Evolutionary conservation across 768 basidiomycete genomes (phyloP), one percentile per base, ranked within the genome.

Genomic region (Boletus speciosus): DNA sequence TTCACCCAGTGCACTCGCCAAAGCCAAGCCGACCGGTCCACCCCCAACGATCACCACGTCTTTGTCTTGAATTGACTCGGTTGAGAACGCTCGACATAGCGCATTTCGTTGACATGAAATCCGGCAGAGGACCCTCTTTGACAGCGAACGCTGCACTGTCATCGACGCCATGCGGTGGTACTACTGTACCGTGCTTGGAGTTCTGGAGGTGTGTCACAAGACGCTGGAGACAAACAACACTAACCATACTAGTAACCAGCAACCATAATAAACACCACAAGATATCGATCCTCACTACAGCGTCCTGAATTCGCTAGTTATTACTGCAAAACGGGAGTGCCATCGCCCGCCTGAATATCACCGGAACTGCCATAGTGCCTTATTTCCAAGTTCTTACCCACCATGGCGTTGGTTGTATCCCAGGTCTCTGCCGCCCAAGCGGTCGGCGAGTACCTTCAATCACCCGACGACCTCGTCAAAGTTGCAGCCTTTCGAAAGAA

Each of bases 31-130:
- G 5, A 83, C 91, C 25, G 93, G 94, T 2, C 95, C 96, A 27
- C 92, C 97, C 16, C 97, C 96, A 25, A 98, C 91, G 61, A 98
- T 90, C 21, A 96, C 90, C 34, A 98, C 79, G 68, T 98, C 97
- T 59, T 81, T 85, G 36, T 89, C 81, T 55, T 81, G 73, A 27
- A 69, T 50, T 9, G 54, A 46, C 15, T 52, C 49, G 23, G 60
- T 61, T 43, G 59, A 53, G 19, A 62, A 71, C 10, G 58, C 23
- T 49, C 66, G 62, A 23, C 40, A 19, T 11, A 32, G 36, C 8
- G 31, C 25, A 10, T 34, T 53, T 45, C 46, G 57, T 51, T 31
- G 55, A 45, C 59, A 37, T 15, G 39, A 42, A 23, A 51, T 32
- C n/a, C 23, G 48, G 16, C 32, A 4, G 11, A 55, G 41, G 42